A percentile compares a stretch with the other conserved stretches of the same genome.
These are phyloP conservation scores for Ophiorrhiza pumila DNA, from an alignment of 257 asterid species.

Conservation along the genomic window DNA sequence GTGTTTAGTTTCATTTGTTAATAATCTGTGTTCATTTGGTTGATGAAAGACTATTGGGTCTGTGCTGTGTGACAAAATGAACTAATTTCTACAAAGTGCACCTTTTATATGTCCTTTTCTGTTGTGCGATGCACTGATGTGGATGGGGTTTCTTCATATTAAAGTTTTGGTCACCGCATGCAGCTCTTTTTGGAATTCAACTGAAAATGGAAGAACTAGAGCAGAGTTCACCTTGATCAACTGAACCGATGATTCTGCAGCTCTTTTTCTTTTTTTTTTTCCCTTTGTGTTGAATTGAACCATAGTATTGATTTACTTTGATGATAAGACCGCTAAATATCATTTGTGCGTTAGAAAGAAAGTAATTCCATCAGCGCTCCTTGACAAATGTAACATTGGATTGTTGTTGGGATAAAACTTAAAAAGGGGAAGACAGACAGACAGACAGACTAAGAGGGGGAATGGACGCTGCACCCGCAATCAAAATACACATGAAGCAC, in stretches of 20 bases:
- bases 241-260: too few species aligned
- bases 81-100: neutral
- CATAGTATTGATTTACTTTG: too few species aligned
- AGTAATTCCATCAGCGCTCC: neutral
- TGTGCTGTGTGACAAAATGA: neutral
- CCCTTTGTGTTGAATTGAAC: too few species aligned
- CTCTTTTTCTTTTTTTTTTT: too few species aligned
- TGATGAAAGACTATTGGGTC: too few species aligned
- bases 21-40: neutral
- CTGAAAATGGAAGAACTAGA: neutral
- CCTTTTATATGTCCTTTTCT: neutral
- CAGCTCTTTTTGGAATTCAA: neutral
- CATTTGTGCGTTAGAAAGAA: too few species aligned
- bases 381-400: neutral
- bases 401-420: constrained; percentile 9
- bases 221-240: too few species aligned
- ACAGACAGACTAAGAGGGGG: constrained; percentile 17
- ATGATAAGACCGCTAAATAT: too few species aligned
- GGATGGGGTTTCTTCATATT: neutral
- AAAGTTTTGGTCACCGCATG: neutral
- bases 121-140: neutral
- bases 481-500: constrained; percentile 25
- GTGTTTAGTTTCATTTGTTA: too few species aligned
- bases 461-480: constrained; percentile 28
- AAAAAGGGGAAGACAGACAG: constrained; percentile 12